Evolutionary conservation across 352 stramenopile species (phyloP).

Genomic region (Phytopythium oedochilum): DNA sequence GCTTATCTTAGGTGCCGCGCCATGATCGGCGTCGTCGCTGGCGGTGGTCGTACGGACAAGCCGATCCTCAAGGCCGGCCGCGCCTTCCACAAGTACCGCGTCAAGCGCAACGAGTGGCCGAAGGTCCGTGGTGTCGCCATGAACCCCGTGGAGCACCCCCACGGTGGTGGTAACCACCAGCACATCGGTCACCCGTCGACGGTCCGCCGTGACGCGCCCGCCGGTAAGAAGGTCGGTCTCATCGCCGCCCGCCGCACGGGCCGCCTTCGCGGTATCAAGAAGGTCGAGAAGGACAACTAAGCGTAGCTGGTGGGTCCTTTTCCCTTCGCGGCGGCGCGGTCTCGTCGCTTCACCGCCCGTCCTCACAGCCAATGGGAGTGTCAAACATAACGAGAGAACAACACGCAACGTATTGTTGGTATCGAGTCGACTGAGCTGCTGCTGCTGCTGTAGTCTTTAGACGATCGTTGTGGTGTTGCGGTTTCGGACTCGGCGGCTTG

Average conservation of each 20-base stretch:
- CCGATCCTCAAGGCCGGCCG: slow-evolving; percentile 97
- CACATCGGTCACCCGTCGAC: slow-evolving; percentile 99
- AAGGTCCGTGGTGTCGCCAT: slow-evolving; percentile 99
- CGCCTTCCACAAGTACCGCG: slow-evolving; percentile 98
- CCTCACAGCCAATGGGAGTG: slow-evolving; percentile 27
- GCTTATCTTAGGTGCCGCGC: slow-evolving; percentile 94
- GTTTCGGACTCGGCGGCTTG: not conserved
- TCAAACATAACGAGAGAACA: slow-evolving; percentile 24
- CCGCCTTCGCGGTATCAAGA: slow-evolving; percentile 97
- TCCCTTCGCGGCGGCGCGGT: slow-evolving; percentile 6
- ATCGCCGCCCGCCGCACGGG: slow-evolving; percentile 97
- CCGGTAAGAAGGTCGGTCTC: slow-evolving; percentile 99
- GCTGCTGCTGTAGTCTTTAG: no score
- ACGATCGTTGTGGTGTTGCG: no score
- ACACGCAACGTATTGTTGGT: slow-evolving; percentile 9
- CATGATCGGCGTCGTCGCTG: slow-evolving; percentile 97
- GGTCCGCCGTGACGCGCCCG: slow-evolving; percentile 89
- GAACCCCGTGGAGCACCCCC: slow-evolving; percentile 99
- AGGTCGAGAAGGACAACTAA: slow-evolving; percentile 92
- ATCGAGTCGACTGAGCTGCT: not conserved
- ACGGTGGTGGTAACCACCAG: slow-evolving; percentile 99
- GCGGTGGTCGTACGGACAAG: slow-evolving; percentile 98
- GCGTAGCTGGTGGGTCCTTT: slow-evolving; percentile 18
- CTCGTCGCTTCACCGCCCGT: slow-evolving; percentile 4
- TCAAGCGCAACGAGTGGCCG: slow-evolving; percentile 99